These are phyloP conservation scores for Schizochytrium sp. DNA, from an alignment of 108 stramenopile genomes.

Conservation along the genomic window DNA sequence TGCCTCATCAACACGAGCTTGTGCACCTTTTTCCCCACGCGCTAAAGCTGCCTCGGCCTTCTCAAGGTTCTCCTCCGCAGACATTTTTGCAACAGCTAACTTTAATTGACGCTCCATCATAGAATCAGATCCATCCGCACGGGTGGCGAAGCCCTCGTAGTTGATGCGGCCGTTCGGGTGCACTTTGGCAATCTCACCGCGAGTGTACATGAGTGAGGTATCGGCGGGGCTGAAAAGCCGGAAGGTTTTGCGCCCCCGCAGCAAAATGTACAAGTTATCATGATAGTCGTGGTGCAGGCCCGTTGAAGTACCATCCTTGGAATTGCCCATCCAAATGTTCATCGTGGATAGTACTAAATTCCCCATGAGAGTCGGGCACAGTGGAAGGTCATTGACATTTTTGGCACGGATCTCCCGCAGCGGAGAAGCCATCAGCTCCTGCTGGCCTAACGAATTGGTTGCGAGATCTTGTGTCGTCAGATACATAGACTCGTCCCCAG, in stretches of 20 bases:
- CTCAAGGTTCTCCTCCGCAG: constrained; percentile 69
- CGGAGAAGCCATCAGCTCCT: constrained; percentile 51
- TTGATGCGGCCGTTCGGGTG: constrained; percentile 92
- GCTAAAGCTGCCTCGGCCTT: constrained; percentile 76
- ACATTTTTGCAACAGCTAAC: constrained; percentile 62
- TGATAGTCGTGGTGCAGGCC: constrained; percentile 99
- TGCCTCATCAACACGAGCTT: constrained; percentile 73
- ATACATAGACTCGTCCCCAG: constrained; percentile 51
- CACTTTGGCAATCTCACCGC: constrained; percentile 79
- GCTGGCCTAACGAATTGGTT: constrained; percentile 36
- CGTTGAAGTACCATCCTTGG: constrained; percentile 46
- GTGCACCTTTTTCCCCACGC: constrained; percentile 74
- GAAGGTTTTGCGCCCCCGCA: constrained; percentile 87
- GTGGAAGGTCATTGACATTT: constrained; percentile 69
- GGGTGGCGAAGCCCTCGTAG: constrained; percentile 74
- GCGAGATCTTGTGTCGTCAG: constrained; percentile 64
- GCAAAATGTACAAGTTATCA: constrained; percentile 94
- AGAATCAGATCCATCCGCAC: constrained; percentile 68
- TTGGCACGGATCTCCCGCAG: constrained; percentile 26
- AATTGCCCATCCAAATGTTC: constrained; percentile 91
- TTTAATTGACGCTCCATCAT: not conserved
- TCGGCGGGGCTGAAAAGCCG: constrained; percentile 81
- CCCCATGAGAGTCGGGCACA: constrained; percentile 79
- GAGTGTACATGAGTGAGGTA: constrained; percentile 79
- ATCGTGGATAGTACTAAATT: constrained; percentile 81